Evolutionary conservation across 495 filamentous ascomycete species (phyloP).

Genomic region (Sabuloglossum arenarium): DNA sequence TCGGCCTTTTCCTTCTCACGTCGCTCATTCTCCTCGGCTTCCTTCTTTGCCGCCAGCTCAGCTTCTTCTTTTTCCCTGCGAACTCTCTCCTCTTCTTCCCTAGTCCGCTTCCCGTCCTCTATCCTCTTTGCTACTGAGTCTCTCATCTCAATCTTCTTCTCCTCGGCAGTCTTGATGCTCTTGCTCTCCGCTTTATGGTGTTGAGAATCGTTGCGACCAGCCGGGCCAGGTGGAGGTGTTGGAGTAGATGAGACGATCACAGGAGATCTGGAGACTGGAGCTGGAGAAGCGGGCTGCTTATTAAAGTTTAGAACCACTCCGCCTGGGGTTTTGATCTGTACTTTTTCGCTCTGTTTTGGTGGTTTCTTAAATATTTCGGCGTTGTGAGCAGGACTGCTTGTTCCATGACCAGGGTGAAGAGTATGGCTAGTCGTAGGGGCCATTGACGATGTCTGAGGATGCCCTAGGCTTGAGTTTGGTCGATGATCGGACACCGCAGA

Average conservation of each 20-base stretch:
- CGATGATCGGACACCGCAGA: slow-evolving; percentile 62
- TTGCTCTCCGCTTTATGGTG: slow-evolving; percentile 39
- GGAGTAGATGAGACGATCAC: slow-evolving; percentile 42
- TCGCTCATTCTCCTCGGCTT: slow-evolving; percentile 11
- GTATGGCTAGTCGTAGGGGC: slow-evolving; percentile 38
- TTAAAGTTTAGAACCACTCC: slow-evolving; percentile 39
- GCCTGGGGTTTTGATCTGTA: slow-evolving; percentile 66
- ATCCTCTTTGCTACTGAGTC: slow-evolving; percentile 44
- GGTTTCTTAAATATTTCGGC: background rate
- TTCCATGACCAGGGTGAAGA: slow-evolving; percentile 32
- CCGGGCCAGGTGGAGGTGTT: slow-evolving; percentile 34
- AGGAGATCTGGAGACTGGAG: slow-evolving; percentile 31
- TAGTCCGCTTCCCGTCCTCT: slow-evolving; percentile 28
- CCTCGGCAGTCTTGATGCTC: slow-evolving; percentile 41
- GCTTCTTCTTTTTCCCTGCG: slow-evolving; percentile 11
- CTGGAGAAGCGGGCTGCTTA: slow-evolving; percentile 32
- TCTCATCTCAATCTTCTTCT: slow-evolving; percentile 47
- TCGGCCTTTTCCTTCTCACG: slow-evolving; percentile 21
- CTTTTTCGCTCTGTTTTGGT: slow-evolving; percentile 42
- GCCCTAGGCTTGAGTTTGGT: slow-evolving; percentile 59
- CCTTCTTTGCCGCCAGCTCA: slow-evolving; percentile 11
- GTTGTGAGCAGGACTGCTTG: slow-evolving; percentile 26
- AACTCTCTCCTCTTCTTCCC: slow-evolving; percentile 26
- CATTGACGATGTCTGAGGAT: slow-evolving; percentile 34
- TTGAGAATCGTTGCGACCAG: slow-evolving; percentile 26